Base-by-base conservation (phyloP, 2,329 filamentous ascomycete species). In the Fusarium sp. region DNA sequence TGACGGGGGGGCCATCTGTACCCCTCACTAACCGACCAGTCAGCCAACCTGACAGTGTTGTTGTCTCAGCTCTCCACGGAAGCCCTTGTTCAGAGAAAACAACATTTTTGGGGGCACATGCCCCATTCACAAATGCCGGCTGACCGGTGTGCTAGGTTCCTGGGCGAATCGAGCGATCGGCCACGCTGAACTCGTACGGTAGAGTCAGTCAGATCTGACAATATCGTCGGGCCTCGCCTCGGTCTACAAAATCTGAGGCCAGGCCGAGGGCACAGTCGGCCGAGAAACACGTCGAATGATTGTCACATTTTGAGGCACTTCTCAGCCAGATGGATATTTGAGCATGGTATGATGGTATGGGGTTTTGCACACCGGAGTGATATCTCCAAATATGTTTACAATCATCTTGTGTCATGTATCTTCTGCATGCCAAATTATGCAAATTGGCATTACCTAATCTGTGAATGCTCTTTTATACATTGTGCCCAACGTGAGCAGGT, bases 121-220 rank as follows among this genome's bases (percentile, higher is more conserved):
- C 48, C 11, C 48, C 36, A 15, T 31, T 7, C 18, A 43, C 8
- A 23, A 43, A 31, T 51, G 36, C 25, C 36, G 48, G 4, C 14
- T 50, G 48, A 51, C 36, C 48, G 48, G 48, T 51, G 48, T 31
- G 48, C 48, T 51, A 25, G 48, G 25, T 43, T 31, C 23, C 6
- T 2, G 11, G 8, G 25, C 15, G 31, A 31, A 23, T 29, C 18
- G 36, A 51, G 36, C 9, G 36, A 43, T 43, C 31, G 21, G 35
- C 35, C 35, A n/a, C 35, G 14, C 14, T 11, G 20, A 15, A 51
- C 36, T 31, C 9, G 48, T 51, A 39, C 29, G 36, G 48, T 17
- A 51, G 39, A 51, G 36, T 31, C 29, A 3, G 29, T 31, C 35
- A 43, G 48, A 51, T 51, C 36, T 51, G 48, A 20, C 48, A 43